A percentile compares a stretch with the other conserved stretches of the same genome.
Conservation (phyloP, 805 yeast species). For the Huiozyma naganishii region DNA sequence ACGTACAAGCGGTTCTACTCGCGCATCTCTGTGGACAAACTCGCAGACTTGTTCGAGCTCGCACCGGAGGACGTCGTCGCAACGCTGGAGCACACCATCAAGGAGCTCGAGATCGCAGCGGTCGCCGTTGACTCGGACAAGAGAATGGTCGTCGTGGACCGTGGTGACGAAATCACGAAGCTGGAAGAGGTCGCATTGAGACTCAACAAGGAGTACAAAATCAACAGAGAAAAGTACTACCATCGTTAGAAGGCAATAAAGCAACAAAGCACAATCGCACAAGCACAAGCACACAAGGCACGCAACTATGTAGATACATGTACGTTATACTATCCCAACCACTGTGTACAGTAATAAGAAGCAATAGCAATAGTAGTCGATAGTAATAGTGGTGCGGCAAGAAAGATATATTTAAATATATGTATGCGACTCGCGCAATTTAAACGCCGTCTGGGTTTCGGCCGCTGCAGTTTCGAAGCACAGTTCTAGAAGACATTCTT, state of each 20-base stretch:
- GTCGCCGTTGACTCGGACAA: slow-evolving; percentile 48
- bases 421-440: too few relatives aligned
- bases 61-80: slow-evolving; percentile 44
- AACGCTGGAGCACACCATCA: slow-evolving; percentile 64
- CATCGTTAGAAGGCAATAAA: neutral
- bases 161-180: slow-evolving; percentile 70
- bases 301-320: too few relatives aligned
- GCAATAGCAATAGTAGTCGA: too few relatives aligned
- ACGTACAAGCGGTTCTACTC: slow-evolving; percentile 69
- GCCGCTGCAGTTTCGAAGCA: too few relatives aligned
- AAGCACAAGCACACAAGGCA: neutral
- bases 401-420: too few relatives aligned
- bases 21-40: slow-evolving; percentile 56
- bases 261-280: neutral
- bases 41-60: slow-evolving; percentile 59
- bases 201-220: slow-evolving; percentile 36
- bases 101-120: slow-evolving; percentile 66
- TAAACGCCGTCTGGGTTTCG: too few relatives aligned
- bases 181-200: slow-evolving; percentile 81
- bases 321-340: too few relatives aligned
- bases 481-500: too few relatives aligned
- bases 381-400: too few relatives aligned
- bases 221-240: slow-evolving; percentile 25
- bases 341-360: too few relatives aligned
- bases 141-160: slow-evolving; percentile 52